Conservation (phyloP, 441 rosid species). For the Croton laevigatus region DNA sequence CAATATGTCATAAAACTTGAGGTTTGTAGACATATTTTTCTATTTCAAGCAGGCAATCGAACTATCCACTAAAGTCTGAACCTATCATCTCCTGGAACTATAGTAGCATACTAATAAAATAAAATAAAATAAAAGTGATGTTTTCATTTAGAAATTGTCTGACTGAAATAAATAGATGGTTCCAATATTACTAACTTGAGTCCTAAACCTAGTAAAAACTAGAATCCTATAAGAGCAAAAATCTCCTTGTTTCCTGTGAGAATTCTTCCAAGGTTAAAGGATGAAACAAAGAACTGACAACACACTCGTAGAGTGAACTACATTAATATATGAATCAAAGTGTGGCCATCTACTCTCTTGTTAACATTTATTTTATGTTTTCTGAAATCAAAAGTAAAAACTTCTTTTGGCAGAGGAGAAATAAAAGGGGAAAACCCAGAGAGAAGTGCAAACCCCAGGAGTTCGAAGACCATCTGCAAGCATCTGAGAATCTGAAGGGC, state of each 20-base stretch:
- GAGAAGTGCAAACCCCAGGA: constrained; percentile 65
- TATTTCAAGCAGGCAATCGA: neutral
- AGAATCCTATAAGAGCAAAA: neutral
- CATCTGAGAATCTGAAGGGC: constrained; percentile 47
- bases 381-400: neutral
- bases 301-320: neutral
- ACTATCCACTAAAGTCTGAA: neutral
- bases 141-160: neutral
- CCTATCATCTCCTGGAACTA: neutral
- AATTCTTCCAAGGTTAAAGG: neutral
- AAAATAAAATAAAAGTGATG: neutral
- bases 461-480: constrained; percentile 51
- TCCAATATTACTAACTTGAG: neutral
- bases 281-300: too few species aligned
- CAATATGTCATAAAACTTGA: neutral
- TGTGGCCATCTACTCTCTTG: neutral
- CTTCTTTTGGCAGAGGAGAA: neutral
- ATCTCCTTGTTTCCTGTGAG: neutral
- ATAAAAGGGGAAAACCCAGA: constrained; percentile 12
- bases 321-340: neutral
- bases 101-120: neutral
- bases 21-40: neutral
- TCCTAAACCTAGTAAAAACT: neutral
- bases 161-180: neutral
- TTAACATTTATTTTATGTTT: neutral